phyloP scores from a whole-genome alignment of 257 asterid species.

The Voacanga thouarsii region DNA sequence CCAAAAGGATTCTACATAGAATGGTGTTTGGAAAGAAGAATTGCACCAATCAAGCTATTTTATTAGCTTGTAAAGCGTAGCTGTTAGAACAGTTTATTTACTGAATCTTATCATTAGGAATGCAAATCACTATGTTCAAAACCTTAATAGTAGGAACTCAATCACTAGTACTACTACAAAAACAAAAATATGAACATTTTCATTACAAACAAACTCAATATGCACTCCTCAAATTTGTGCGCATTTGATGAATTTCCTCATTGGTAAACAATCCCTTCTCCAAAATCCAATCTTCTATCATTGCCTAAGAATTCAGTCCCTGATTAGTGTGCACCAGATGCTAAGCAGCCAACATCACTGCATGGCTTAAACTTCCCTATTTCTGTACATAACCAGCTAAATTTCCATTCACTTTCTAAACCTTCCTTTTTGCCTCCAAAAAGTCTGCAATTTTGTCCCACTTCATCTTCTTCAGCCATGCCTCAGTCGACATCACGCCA shows the following conservation, averaged over 20 bases:
- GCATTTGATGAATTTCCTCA: slow-evolving; percentile 19
- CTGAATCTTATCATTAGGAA: too few relatives aligned
- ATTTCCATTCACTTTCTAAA: slow-evolving; percentile 52
- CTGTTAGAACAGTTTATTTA: too few relatives aligned
- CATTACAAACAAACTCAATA: slow-evolving; percentile 4
- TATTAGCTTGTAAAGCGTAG: too few relatives aligned
- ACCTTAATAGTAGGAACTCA: neutral
- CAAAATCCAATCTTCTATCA: slow-evolving; percentile 85
- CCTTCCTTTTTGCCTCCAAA: slow-evolving; percentile 55
- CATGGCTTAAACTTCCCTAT: slow-evolving; percentile 53
- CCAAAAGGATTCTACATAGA: too few relatives aligned
- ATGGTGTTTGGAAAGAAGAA: too few relatives aligned
- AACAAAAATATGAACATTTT: neutral
- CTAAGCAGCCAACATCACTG: slow-evolving; percentile 68
- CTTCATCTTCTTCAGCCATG: slow-evolving; percentile 67
- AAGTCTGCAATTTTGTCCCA: slow-evolving; percentile 52
- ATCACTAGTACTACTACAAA: neutral
- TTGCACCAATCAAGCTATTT: too few relatives aligned
- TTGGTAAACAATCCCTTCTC: slow-evolving; percentile 51
- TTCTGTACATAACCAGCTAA: slow-evolving; percentile 84
- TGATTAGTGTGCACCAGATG: slow-evolving; percentile 87
- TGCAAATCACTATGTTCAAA: too few relatives aligned
- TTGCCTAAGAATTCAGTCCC: slow-evolving; percentile 51
- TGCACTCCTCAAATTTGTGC: slow-evolving; percentile 1
- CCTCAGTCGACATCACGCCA: slow-evolving; percentile 53